These are phyloP conservation scores for Sporothrix phasma DNA, from an alignment of 2,329 filamentous ascomycete species.

Conservation along the genomic window DNA sequence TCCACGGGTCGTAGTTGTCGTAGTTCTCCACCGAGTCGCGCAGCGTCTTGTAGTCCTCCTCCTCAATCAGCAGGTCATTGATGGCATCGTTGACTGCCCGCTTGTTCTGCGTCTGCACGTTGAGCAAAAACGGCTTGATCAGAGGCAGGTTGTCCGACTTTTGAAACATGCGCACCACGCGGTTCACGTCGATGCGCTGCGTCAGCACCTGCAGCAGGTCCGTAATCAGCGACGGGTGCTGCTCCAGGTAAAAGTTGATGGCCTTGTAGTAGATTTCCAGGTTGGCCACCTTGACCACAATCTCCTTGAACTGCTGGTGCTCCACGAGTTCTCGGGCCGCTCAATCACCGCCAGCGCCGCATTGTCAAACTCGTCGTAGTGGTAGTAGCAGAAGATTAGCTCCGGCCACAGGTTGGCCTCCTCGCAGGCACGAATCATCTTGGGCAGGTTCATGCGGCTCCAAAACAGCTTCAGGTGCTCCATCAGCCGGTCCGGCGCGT, in stretches of 20 bases:
- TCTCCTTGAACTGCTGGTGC: constrained; percentile 99
- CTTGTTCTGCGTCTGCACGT: constrained; percentile 96
- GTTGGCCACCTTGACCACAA: constrained; percentile 93
- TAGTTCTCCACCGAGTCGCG: constrained; percentile 97
- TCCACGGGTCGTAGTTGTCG: constrained; percentile 96
- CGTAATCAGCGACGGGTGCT: constrained; percentile 92
- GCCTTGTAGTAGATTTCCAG: constrained; percentile 98
- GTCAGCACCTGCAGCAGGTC: constrained; percentile 87
- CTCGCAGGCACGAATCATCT: constrained; percentile 88
- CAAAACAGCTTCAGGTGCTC: constrained; percentile 98
- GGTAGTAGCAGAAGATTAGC: constrained; percentile 93
- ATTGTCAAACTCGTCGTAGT: constrained; percentile 98
- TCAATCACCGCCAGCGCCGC: constrained; percentile 97
- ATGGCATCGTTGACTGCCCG: constrained; percentile 95
- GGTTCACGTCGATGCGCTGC: constrained; percentile 92
- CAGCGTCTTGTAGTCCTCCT: constrained; percentile 98
- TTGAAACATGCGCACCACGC: constrained; percentile 98
- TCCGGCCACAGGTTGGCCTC: constrained; percentile 96
- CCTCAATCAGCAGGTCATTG: constrained; percentile 94
- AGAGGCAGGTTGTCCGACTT: constrained; percentile 96
- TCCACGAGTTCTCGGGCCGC: constrained; percentile 94
- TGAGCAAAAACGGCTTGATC: constrained; percentile 97
- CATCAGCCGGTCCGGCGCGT: constrained; percentile 93
- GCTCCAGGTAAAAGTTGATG: constrained; percentile 93
- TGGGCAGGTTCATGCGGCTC: constrained; percentile 94